Conservation (phyloP, 2,329 filamentous ascomycete species). For the Aspergillus phoenicis region DNA sequence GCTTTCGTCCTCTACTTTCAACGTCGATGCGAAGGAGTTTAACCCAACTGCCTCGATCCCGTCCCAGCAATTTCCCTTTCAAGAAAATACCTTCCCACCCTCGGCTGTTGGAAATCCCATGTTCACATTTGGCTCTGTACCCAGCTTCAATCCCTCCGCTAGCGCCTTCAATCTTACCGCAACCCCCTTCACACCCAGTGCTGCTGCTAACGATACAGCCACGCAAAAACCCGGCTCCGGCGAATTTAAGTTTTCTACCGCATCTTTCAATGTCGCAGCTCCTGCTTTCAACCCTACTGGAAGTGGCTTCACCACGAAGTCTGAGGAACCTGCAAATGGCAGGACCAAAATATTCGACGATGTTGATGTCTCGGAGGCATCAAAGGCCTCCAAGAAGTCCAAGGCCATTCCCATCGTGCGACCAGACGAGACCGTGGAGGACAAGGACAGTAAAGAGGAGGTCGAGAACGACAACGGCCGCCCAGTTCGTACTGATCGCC, state of each 20-base stretch:
- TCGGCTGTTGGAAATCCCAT: conserved; percentile 30
- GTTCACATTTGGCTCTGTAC: conserved; percentile 34
- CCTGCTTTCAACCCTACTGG: conserved; percentile 70
- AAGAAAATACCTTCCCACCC: conserved; percentile 47
- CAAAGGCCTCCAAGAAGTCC: conserved; percentile 69
- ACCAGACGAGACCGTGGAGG: conserved; percentile 59
- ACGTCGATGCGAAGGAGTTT: conserved; percentile 87
- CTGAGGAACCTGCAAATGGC: conserved; percentile 24
- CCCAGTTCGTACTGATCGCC: conserved; percentile 65
- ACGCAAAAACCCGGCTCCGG: conserved; percentile 25
- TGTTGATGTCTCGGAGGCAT: conserved; percentile 64
- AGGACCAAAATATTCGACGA: conserved; percentile 65
- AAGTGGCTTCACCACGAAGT: conserved; percentile 30
- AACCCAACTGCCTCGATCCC: conserved; percentile 60
- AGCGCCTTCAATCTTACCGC: conserved; percentile 69
- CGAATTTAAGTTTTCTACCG: conserved; percentile 67
- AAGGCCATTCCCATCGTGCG: conserved; percentile 82
- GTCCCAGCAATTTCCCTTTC: conserved; percentile 48
- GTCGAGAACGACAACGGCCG: conserved; percentile 64
- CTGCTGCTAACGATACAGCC: conserved; percentile 17
- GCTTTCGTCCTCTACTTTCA: conserved; percentile 74
- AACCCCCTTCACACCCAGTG: conserved; percentile 67
- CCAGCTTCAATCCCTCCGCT: conserved; percentile 33
- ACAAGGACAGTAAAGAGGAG: conserved; percentile 39
- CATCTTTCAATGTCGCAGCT: conserved; percentile 74